Percentiles rank a stretch among this genome's conserved stretches.
These are phyloP conservation scores for Crinitomyces ghanaensis DNA, from an alignment of 805 yeast species.

Conservation along the genomic window DNA sequence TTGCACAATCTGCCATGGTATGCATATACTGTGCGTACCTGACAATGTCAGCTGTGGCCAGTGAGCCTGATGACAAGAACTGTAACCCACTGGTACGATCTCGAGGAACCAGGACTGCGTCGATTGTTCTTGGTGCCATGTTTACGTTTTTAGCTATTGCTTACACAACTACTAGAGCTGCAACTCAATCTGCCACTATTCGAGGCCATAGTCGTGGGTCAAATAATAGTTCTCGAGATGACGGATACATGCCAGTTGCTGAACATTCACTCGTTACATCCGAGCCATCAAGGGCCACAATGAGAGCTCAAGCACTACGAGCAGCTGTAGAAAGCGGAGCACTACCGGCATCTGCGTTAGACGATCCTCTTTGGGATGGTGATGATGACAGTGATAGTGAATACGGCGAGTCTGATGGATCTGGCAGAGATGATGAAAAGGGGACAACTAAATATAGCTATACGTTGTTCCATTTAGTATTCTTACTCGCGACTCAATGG, in stretches of 20 bases:
- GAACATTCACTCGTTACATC: slow-evolving; percentile 30
- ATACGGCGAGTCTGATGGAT: slow-evolving; percentile 26
- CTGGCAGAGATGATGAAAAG: slow-evolving; percentile 45
- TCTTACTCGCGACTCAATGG: slow-evolving; percentile 93
- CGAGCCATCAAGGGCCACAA: slow-evolving; percentile 53
- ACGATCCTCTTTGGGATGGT: slow-evolving; percentile 51
- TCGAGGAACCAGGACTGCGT: slow-evolving; percentile 78
- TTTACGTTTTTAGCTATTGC: slow-evolving; percentile 94
- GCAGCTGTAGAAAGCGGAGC: slow-evolving; percentile 97
- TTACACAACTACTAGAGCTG: slow-evolving; percentile 94
- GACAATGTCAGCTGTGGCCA: slow-evolving; percentile 82
- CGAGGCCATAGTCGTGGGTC: slow-evolving; percentile 17
- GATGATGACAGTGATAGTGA: slow-evolving; percentile 22
- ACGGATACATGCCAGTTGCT: slow-evolving; percentile 36
- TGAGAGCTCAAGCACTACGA: slow-evolving; percentile 77
- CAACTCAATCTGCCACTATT: slow-evolving; percentile 58
- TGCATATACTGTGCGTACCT: slow-evolving; percentile 85
- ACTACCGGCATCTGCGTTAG: slow-evolving; percentile 81
- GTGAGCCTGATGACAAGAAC: slow-evolving; percentile 88
- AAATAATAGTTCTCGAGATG: slow-evolving; percentile 29
- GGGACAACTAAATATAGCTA: slow-evolving; percentile 69
- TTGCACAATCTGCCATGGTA: slow-evolving; percentile 96
- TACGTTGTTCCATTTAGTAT: slow-evolving; percentile 77
- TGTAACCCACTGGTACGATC: slow-evolving; percentile 92
- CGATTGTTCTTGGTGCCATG: slow-evolving; percentile 79